Evolutionary conservation across 768 basidiomycete genomes (phyloP), one percentile per base, ranked within the genome.

Genomic region (Nidularia sp.): DNA sequence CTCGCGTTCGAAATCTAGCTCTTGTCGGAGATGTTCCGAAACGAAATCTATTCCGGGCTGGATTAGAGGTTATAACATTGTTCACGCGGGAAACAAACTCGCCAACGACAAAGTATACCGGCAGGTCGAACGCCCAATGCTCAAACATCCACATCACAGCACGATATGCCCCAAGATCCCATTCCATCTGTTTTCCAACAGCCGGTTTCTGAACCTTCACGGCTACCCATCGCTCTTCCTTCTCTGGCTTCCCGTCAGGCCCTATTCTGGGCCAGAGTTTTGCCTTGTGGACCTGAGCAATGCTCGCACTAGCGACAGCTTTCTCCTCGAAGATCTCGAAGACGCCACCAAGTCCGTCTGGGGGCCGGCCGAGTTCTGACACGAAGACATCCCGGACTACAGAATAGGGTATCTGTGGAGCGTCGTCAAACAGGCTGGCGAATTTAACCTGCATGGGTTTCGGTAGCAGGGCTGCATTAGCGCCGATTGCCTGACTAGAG

Each of bases 121-220:
- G 93, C 33, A 96, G 72, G 60, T 95, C 88, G 63, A 98, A 98
- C 2, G 90, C 75, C 75, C 83, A 85, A 32, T 85, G 72, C 58
- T 89, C 85, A 56, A 86, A 89, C 62, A 85, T 74, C 86, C 86
- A 89, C 85, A 89, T 89, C 2, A 87, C 86, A 3, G 73, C 57
- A n/a, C 81, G 70, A 61, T 83, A 90, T 2, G 79, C 83, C 32
- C 76, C 84, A 9, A 93, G 71, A 61, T 93, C 91, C 82, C 86
- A 92, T 55, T 90, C 84, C 72, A 89, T 86, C 70, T 97, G 94
- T 58, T 81, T 90, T 48, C 77, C 78, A 5, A 98, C 90, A 34
- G 84, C 88, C 2, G 92, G 93, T 60, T 95, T 96, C 71, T 97
- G 93, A 18, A 91, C 76, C 71, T 98, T 98, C 55, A 98, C 94